Evolutionary conservation across 2,329 filamentous ascomycete genomes (phyloP), one percentile per base, ranked within the genome.

Genomic region (Arthrobotrys pseudoclavata): DNA sequence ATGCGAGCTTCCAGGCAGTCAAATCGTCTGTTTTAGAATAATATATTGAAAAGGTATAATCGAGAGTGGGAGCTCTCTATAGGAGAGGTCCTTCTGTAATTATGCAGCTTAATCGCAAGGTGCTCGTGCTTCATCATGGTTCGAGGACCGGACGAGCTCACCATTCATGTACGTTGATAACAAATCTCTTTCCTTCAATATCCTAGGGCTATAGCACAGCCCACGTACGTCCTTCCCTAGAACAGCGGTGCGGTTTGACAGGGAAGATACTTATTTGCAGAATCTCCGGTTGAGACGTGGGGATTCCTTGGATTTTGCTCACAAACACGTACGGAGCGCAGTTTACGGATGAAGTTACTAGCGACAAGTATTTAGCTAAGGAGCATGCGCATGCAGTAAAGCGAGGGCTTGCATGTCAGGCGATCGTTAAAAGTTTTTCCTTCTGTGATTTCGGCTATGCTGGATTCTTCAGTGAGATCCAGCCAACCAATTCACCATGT

Each of bases 131-230:
- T 57, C 53, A 71, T 40, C 57, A 55, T 29, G 26, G 31, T 22
- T 34, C 18, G 34, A 55, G 64, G 60, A n/a, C n/a, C n/a, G n/a
- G n/a, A 40, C 47, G 68, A 71, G 68, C 68, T 71, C 68, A 71
- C 68, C 68, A 52, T 52, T 57, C 42, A 63, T 57, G 68, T 71
- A 45, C 42, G 34, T 42, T 24, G 68, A 63, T 71, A 71, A 64
- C 68, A 24, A 63, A 57, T 24, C 42, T 60, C 34, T 37, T 48
- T 31, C n/a, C 13, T 60, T 69, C 37, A 57, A 60, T 18, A 48
- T 60, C 40, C 45, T 60, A 40, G 63, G 52, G 34, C 29, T 37
- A 57, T 57, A 57, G 52, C 52, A 57, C 29, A 48, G 53, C 50
- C 34, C 64, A 60, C 37, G 34, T 55, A 57, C 52, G 31, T 57